Base-by-base conservation (phyloP, 2,329 filamentous ascomycete species). In the Fusarium concolor region DNA sequence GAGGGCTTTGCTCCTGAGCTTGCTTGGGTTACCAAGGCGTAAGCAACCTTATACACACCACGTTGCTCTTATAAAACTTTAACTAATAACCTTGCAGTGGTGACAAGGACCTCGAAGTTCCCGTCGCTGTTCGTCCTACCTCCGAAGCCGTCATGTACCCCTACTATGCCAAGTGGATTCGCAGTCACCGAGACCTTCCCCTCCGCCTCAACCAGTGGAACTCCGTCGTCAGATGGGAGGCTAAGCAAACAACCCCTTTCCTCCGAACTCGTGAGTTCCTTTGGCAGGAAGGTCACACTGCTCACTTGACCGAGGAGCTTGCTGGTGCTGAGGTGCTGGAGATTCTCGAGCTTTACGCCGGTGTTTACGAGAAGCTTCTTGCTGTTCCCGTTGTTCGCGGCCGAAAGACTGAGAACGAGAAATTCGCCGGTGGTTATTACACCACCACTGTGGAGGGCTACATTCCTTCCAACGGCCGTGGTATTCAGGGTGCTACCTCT, bases 171-270 rank as follows among this genome's bases (percentile, higher is more conserved):
- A 96, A 97, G 82, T 97, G 96, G 93, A 98, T 99, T 80, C 91
- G 95, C 79, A 95, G 91, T 78, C 94, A 99, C 82, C 89, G 96
- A 75, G 96, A 99, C 77, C 90, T 99, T 61, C 96, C 96, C 66
- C 86, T 98, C 71, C 91, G 93, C 76, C 86, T 98, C 71, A 98
- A 98, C 84, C 96, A 99, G 81, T 99, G 96, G 96, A 97, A 97
- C 86, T 97, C 91, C 15, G 86, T 88, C 69, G 86, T 97, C 47
- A 89, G 95, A 74, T 98, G 96, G 96, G 96, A 98, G 81, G 96
- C 97, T 78, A 98, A 98, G 85, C 93, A 97, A 79, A 90, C 87
- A 24, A 90, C 88, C n/a, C 88, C 88, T 38, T 98, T 98, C 84
- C 86, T 99, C 59, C 87, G 95, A 74, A 95, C 95, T 44, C 87